Base-by-base conservation (phyloP, 805 yeast species). In the Hagleromyces aurorensis region DNA sequence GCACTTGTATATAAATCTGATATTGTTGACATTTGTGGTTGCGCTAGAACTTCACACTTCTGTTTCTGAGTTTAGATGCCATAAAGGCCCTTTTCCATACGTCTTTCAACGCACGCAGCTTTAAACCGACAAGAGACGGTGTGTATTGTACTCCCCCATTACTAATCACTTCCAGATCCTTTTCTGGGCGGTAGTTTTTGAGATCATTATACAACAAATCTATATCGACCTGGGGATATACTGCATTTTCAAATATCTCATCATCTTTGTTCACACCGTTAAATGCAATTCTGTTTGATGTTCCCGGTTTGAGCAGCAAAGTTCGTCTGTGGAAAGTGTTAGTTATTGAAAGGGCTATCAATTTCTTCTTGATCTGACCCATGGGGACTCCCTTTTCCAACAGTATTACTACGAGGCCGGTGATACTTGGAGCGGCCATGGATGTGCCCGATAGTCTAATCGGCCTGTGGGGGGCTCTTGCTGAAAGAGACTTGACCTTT, bases 341-440 rank as follows among this genome's bases (percentile, higher is more conserved):
- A 20, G 53, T 51, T 1, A 75, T 61, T 1, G 81, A 62, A 35
- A 65, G 36, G 2, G 62, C 62, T n/a, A 68, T 49, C 7, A 81
- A 33, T 21, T 51, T 50, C 0, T 44, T 37, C 35, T 63, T 64
- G 10, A 79, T 47, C 6, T 69, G 65, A 0, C 44, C 48, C 0
- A 67, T 59, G 0, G 52, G 37, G 1, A 71, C 44, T 1, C 84
- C 84, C 13, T 60, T 56, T 19, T 74, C 68, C 29, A 80, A 46
- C 21, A 76, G 44, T 21, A 70, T 61, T 0, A 79, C 80, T 11
- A 64, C 69, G 22, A 76, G 41, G 0, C 93, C 93, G 2, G 83
- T 63, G n/a, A 78, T 76, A 5, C 70, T 64, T 0, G 93, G 93
- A 3, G 87, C 59, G 3, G 89, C 75, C 91, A 81, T 81, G 3